A percentile compares a stretch with the other conserved stretches of the same genome.
phyloP scores from a whole-genome alignment of 2,329 filamentous ascomycete species.

The Pochonia chlamydosporia region DNA sequence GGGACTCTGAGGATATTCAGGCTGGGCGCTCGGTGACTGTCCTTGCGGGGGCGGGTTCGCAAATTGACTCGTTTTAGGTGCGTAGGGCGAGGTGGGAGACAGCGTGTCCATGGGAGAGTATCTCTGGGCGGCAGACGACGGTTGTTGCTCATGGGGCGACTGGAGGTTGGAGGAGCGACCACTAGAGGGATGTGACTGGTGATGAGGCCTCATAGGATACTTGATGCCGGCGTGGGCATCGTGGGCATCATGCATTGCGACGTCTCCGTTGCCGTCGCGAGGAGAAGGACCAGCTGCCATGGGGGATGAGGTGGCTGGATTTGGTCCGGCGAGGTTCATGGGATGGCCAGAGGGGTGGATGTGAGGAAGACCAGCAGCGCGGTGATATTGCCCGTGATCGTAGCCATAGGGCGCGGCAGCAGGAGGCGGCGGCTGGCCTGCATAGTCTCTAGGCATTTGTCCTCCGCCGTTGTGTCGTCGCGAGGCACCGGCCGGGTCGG shows the following conservation, averaged over 20 bases:
- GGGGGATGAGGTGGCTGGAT: constrained; percentile 50
- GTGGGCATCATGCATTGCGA: constrained; percentile 78
- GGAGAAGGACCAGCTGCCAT: constrained; percentile 46
- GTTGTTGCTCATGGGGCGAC: constrained; percentile 51
- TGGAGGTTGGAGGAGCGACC: constrained; percentile 57
- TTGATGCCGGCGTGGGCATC: constrained; percentile 83
- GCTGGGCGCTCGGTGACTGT: constrained; percentile 72
- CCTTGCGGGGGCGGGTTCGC: constrained; percentile 49
- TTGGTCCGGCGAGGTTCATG: constrained; percentile 28
- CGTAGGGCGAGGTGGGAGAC: constrained; percentile 75
- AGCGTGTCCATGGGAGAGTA: constrained; percentile 95
- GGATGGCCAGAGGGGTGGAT: constrained; percentile 24
- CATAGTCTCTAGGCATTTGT: constrained; percentile 44
- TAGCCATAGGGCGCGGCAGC: constrained; percentile 36
- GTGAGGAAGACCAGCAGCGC: constrained; percentile 23
- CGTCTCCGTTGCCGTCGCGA: constrained; percentile 69
- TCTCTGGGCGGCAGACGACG: constrained; percentile 78
- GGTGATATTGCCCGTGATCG: constrained; percentile 64
- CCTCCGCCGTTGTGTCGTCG: constrained; percentile 55
- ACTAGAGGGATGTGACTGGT: constrained; percentile 64
- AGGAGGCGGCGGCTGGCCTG: constrained; percentile 26
- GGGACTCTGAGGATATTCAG: constrained; percentile 54
- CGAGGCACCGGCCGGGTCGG: constrained; percentile 56
- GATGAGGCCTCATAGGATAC: constrained; percentile 73
- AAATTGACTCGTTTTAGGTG: constrained; percentile 55